These are phyloP conservation scores for Aphanomyces astaci DNA, from an alignment of 352 stramenopile species.

Conservation along the genomic window DNA sequence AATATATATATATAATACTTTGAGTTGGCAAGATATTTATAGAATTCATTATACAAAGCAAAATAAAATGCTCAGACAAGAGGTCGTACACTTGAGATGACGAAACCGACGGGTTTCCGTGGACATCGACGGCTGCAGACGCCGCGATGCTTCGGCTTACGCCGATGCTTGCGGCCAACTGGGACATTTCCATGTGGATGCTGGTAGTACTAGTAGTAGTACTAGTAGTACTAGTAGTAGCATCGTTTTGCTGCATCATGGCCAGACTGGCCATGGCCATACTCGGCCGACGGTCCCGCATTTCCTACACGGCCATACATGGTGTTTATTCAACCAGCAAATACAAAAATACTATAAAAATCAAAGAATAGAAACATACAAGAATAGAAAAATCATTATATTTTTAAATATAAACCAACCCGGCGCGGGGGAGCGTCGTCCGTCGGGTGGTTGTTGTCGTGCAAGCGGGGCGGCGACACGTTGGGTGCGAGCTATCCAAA, in stretches of 20 bases:
- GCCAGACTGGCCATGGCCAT: neutral
- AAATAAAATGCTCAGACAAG: too few species aligned
- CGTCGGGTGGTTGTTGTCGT: constrained; percentile 5
- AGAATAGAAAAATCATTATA: constrained; percentile 6
- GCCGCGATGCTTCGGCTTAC: constrained; percentile 48
- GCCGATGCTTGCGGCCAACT: constrained; percentile 67
- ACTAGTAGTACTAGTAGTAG: too few species aligned
- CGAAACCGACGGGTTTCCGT: neutral
- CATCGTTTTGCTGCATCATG: constrained; percentile 30
- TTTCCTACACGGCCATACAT: neutral
- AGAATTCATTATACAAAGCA: too few species aligned
- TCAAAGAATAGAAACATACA: too few species aligned
- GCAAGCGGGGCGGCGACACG: neutral
- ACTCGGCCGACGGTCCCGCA: neutral
- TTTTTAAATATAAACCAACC: constrained; percentile 17
- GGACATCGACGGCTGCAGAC: neutral
- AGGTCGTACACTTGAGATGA: constrained; percentile 11
- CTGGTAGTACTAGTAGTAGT: too few species aligned
- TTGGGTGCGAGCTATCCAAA: constrained; percentile 10
- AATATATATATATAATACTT: too few species aligned
- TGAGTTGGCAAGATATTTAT: too few species aligned
- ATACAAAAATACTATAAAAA: too few species aligned
- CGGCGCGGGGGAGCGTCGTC: constrained; percentile 29
- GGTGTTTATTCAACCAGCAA: too few species aligned
- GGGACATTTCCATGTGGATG: constrained; percentile 76